Percentiles rank a stretch among this genome's conserved stretches.
Conservation (phyloP, 768 basidiomycete genomes). For the Amanita phalloides region DNA sequence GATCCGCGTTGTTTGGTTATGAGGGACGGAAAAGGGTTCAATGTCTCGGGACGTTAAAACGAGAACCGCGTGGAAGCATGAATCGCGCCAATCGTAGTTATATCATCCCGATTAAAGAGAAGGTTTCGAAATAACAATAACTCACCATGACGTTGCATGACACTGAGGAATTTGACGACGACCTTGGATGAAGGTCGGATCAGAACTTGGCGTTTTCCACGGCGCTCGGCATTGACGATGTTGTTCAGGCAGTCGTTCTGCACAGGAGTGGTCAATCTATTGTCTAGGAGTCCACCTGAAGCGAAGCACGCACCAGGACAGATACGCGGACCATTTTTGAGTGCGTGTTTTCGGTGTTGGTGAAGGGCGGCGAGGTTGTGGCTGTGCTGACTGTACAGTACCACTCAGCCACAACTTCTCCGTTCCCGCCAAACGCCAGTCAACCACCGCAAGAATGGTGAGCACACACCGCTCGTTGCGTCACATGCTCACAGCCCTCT, state of each 20-base stretch:
- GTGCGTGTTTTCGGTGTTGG: constrained; percentile 9
- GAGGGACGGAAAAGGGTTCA: constrained; percentile 23
- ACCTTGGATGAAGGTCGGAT: constrained; percentile 97
- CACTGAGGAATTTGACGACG: constrained; percentile 92
- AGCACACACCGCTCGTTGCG: constrained; percentile 1
- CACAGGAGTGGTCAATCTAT: neutral
- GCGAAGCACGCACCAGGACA: constrained; percentile 64
- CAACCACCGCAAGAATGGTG: constrained; percentile 43
- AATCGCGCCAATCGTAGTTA: constrained; percentile 75
- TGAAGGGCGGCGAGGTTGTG: constrained; percentile 4
- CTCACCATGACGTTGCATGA: constrained; percentile 99
- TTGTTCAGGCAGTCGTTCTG: constrained; percentile 70
- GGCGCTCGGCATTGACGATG: constrained; percentile 99
- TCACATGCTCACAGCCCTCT: constrained; percentile 6
- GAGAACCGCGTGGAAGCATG: constrained; percentile 47
- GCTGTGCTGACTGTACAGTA: constrained; percentile 24
- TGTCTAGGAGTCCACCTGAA: neutral
- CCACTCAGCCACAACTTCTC: constrained; percentile 26
- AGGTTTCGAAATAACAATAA: constrained; percentile 7
- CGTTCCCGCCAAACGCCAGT: constrained; percentile 5
- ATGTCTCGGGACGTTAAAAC: constrained; percentile 84
- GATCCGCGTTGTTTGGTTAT: constrained; percentile 54
- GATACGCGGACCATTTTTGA: constrained; percentile 77
- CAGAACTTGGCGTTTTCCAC: constrained; percentile 98
- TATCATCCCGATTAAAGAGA: constrained; percentile 55